A percentile compares a stretch with the other conserved stretches of the same genome.
Evolutionary conservation across 257 asterid genomes (phyloP).

Genomic region (Lycium barbarum): DNA sequence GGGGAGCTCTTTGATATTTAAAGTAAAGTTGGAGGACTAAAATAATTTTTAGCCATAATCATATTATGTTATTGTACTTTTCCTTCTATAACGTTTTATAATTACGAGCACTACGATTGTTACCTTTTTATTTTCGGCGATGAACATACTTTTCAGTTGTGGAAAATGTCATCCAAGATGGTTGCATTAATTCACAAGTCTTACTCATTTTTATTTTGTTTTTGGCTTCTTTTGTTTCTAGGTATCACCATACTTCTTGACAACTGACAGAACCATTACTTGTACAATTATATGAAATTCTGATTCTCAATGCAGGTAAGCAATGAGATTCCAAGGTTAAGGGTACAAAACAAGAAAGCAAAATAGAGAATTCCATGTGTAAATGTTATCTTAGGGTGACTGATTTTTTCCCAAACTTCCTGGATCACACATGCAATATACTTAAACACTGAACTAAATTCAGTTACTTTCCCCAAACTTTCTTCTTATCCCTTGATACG

Average conservation of each 20-base stretch:
- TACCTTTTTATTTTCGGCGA: no score
- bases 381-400: not conserved
- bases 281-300: not conserved
- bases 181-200: not conserved
- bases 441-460: not conserved
- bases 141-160: not conserved
- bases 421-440: not conserved
- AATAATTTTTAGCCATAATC: no score
- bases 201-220: not conserved
- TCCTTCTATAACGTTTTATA: not conserved
- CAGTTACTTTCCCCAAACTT: not conserved
- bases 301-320: not conserved
- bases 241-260: constrained; percentile 23
- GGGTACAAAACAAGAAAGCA: not conserved
- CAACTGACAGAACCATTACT: not conserved
- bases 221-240: not conserved
- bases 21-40: no score
- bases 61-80: not conserved
- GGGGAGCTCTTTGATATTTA: no score
- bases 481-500: not conserved
- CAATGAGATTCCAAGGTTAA: not conserved
- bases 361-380: not conserved
- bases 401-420: not conserved
- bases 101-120: not conserved
- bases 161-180: not conserved